Conservation (phyloP, 441 rosid genomes). For the Raphanus hybrid region DNA sequence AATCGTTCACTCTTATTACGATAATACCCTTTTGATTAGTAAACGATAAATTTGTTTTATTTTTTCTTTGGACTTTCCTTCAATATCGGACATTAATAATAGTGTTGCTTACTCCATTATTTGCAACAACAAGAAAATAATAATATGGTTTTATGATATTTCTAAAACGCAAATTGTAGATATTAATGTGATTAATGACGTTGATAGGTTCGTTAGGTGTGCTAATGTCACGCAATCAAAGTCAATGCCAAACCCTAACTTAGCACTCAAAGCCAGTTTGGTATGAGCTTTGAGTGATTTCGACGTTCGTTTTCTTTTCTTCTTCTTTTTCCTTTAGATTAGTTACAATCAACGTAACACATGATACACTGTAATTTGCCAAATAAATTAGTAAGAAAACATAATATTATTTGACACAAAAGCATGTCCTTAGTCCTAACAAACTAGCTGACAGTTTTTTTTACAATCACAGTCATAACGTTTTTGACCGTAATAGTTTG, state of each 20-base stretch:
- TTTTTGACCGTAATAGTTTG: constrained; percentile 7
- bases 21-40: constrained; percentile 11
- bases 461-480: constrained; percentile 29
- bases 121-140: constrained; percentile 22
- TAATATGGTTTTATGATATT: not conserved
- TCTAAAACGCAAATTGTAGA: not conserved
- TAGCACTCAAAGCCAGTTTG: constrained; percentile 43
- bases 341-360: not conserved
- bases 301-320: constrained; percentile 39
- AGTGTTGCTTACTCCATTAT: constrained; percentile 32
- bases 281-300: constrained; percentile 53
- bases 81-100: not conserved
- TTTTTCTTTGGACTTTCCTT: constrained; percentile 29
- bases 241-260: constrained; percentile 44
- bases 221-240: constrained; percentile 36
- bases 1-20: constrained; percentile 20
- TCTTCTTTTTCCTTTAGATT: not conserved
- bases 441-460: constrained; percentile 3
- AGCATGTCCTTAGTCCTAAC: not conserved
- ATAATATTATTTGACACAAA: no score
- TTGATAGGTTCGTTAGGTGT: constrained; percentile 34
- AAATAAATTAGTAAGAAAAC: no score
- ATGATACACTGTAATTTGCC: not conserved
- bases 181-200: not conserved
- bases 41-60: not conserved